Base-by-base conservation (phyloP, 495 filamentous ascomycete species). In the Talaromyces nanjingensis region DNA sequence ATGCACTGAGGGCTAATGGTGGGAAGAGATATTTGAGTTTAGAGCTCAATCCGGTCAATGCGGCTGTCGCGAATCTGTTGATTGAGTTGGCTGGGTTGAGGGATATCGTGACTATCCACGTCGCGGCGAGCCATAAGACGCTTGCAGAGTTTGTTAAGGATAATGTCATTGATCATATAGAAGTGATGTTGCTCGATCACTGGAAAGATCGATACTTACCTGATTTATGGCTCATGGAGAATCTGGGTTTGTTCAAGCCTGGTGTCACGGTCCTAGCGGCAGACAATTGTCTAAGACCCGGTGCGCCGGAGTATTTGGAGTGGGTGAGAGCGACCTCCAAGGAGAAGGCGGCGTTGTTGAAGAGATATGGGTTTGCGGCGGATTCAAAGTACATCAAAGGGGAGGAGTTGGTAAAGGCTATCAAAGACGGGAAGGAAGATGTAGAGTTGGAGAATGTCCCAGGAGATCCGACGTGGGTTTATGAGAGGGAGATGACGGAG, bases 111-210 rank as follows among this genome's bases (percentile, higher is more conserved):
- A 79, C 80, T 45, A 85, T 92, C 20, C 68, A 88, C 0, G 84
- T 91, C 29, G 90, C 89, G 7, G 76, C 85, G 2, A 88, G 86
- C 49, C 83, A 86, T 52, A 70, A 75, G 7, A 85, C 84, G 0
- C 74, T 92, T 31, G 75, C 79, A 60, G 79, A 83, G 11, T 73
- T 91, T 3, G 73, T 81, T 39, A 65, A 68, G 1, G 74, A 77
- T 6, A 87, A 87, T 0, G 65, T 67, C 4, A 70, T 92, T 2
- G 74, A 73, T 37, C 74, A 80, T 42, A 81, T 92, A 45, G 89
- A 89, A 60, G 73, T 92, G 9, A 71, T 90, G 65, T 91, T 92
- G 68, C 74, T 93, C 33, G 90, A 92, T 61, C 90, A 92, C 66
- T 86, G 86, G 69, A 91, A 92, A 68, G 86, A 86, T 0, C 81